Percentiles rank a stretch among this genome's conserved stretches.
Evolutionary conservation across 2,329 filamentous ascomycete species (phyloP).

Genomic region (Calonectria naviculata): DNA sequence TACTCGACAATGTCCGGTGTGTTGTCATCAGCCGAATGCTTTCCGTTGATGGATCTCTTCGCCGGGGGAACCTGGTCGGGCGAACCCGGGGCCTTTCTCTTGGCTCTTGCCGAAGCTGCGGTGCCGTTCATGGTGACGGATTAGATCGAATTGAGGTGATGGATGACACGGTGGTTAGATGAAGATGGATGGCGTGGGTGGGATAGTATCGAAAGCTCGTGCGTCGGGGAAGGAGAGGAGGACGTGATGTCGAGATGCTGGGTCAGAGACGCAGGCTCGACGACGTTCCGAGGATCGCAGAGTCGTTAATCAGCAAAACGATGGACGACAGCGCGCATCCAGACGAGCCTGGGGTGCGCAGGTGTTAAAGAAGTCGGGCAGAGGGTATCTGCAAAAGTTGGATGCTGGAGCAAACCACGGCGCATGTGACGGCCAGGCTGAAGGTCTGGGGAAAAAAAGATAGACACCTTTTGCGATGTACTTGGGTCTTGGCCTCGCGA

Average conservation of each 20-base stretch:
- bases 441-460: conserved; percentile 41
- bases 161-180: conserved; percentile 16
- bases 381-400: conserved; percentile 21
- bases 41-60: conserved; percentile 57
- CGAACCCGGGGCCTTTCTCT: conserved; percentile 63
- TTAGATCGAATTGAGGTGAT: conserved; percentile 12
- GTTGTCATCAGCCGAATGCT: conserved; percentile 60
- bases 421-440: conserved; percentile 46
- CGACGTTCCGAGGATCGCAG: conserved; percentile 35
- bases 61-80: conserved; percentile 49
- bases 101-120: conserved; percentile 54
- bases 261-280: conserved; percentile 24
- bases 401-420: conserved; percentile 39
- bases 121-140: conserved; percentile 56
- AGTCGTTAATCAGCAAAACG: conserved; percentile 29
- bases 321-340: conserved; percentile 42
- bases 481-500: conserved; percentile 11
- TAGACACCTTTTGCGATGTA: conserved; percentile 29
- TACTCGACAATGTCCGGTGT: conserved; percentile 57
- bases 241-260: conserved; percentile 18
- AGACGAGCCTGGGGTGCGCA: conserved; percentile 27
- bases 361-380: conserved; percentile 22
- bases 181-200: conserved; percentile 16
- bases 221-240: conserved; percentile 22
- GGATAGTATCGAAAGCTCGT: conserved; percentile 17